Percentiles rank a stretch among this genome's conserved stretches.
These are phyloP conservation scores for Eutypa lata DNA, from an alignment of 2,329 filamentous ascomycete genomes.

Conservation along the genomic window DNA sequence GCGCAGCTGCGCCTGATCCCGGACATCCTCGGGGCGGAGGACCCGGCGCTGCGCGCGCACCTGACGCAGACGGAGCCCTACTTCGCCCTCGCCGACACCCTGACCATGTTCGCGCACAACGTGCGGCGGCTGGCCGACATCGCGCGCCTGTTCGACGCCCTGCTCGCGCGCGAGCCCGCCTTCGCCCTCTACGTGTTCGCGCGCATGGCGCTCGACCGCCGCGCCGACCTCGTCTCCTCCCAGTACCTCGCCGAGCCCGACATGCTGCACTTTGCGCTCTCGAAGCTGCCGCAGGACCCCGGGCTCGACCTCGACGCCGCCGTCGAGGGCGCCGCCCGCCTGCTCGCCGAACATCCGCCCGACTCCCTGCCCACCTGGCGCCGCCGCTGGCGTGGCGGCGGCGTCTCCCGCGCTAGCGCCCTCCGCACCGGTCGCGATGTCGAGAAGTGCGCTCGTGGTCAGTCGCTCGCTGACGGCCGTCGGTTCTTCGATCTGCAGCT, in stretches of 20 bases:
- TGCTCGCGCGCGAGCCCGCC: slow-evolving; percentile 82
- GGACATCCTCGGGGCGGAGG: slow-evolving; percentile 70
- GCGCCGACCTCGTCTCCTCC: slow-evolving; percentile 77
- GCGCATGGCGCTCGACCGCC: slow-evolving; percentile 77
- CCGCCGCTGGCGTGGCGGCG: slow-evolving; percentile 15
- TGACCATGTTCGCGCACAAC: slow-evolving; percentile 96
- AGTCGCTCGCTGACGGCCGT: slow-evolving; percentile 65
- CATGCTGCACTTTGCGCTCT: slow-evolving; percentile 85
- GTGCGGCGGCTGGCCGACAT: slow-evolving; percentile 88
- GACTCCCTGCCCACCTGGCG: slow-evolving; percentile 69
- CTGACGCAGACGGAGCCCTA: slow-evolving; percentile 79
- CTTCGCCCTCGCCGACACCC: slow-evolving; percentile 87
- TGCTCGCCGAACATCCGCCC: slow-evolving; percentile 69
- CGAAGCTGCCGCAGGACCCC: slow-evolving; percentile 74
- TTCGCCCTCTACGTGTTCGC: slow-evolving; percentile 91
- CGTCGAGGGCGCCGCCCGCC: slow-evolving; percentile 60
- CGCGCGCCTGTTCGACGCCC: slow-evolving; percentile 84
- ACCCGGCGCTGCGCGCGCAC: slow-evolving; percentile 70
- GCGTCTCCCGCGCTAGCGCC: slow-evolving; percentile 72
- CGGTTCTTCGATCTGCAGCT: slow-evolving; percentile 68
- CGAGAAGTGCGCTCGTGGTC: slow-evolving; percentile 39
- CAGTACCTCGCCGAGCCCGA: slow-evolving; percentile 85
- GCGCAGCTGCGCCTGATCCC: slow-evolving; percentile 86
- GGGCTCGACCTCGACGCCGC: slow-evolving; percentile 73
- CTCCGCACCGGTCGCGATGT: slow-evolving; percentile 74